Evolutionary conservation across 768 basidiomycete species (phyloP).

Genomic region (Mrakia frigida): DNA sequence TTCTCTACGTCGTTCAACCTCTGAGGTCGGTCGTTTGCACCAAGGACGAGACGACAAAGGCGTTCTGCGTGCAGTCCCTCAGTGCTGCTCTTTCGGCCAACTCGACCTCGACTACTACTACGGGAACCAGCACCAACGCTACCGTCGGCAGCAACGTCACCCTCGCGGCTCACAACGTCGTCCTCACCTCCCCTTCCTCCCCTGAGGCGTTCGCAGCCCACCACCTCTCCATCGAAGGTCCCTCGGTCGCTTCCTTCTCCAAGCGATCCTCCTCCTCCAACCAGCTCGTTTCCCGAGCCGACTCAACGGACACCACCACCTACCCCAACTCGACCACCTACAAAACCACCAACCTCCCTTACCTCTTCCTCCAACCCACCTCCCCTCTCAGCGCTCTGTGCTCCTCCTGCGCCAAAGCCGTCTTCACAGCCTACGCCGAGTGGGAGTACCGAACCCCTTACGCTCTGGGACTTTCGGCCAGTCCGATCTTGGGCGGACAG

Average conservation of each 20-base stretch:
- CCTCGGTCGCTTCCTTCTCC: slow-evolving; percentile 31
- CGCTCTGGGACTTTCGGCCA: slow-evolving; percentile 64
- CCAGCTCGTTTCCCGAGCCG: slow-evolving; percentile 22
- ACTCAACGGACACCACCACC: slow-evolving; percentile 37
- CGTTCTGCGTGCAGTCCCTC: slow-evolving; percentile 56
- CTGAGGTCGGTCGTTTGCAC: slow-evolving; percentile 65
- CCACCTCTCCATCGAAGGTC: slow-evolving; percentile 35
- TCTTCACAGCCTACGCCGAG: slow-evolving; percentile 68
- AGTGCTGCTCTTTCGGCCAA: slow-evolving; percentile 47
- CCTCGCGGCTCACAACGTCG: slow-evolving; percentile 35
- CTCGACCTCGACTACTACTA: slow-evolving; percentile 37
- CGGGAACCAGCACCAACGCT: slow-evolving; percentile 46
- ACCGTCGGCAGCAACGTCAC: slow-evolving; percentile 34
- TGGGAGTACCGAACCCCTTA: slow-evolving; percentile 70
- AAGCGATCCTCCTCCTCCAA: slow-evolving; percentile 24
- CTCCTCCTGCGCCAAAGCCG: slow-evolving; percentile 70
- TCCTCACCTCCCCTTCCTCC: slow-evolving; percentile 33
- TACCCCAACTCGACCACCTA: slow-evolving; percentile 53
- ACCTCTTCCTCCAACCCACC: slow-evolving; percentile 66
- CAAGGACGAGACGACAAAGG: slow-evolving; percentile 60
- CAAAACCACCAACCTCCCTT: slow-evolving; percentile 53
- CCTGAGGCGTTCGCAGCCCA: slow-evolving; percentile 34
- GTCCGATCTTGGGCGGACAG: slow-evolving; percentile 64
- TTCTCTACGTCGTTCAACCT: slow-evolving; percentile 66
- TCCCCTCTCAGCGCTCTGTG: slow-evolving; percentile 59